Percentiles rank a stretch among this genome's conserved stretches.
Conservation (phyloP, 179 eudicot genomes). For the Amaranthus tricolor region DNA sequence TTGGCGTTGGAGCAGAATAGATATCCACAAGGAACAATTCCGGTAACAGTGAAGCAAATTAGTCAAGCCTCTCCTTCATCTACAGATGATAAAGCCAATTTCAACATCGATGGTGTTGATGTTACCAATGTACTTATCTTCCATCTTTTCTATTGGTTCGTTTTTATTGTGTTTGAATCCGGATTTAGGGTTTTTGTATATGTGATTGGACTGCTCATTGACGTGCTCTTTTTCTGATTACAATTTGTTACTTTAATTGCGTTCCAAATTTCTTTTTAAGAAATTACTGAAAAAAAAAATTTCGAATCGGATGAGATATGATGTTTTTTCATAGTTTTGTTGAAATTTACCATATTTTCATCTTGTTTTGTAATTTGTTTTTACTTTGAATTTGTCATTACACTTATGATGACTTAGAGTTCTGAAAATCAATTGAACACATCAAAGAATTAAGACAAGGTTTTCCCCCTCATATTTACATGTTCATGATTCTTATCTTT, state of each 20-base stretch:
- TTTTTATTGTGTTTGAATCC: neutral
- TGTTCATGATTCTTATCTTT: too few species aligned
- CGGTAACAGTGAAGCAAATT: conserved; percentile 71
- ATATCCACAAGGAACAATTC: conserved; percentile 46
- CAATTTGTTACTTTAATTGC: too few species aligned
- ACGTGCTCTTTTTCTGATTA: neutral
- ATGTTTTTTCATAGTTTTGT: too few species aligned
- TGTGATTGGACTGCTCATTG: neutral
- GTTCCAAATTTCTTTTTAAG: neutral
- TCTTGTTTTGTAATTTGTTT: too few species aligned
- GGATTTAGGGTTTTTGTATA: neutral
- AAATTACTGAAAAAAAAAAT: neutral
- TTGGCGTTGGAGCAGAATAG: conserved; percentile 43
- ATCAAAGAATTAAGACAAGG: too few species aligned
- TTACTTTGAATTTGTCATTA: too few species aligned
- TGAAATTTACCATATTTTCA: too few species aligned
- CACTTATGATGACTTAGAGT: too few species aligned
- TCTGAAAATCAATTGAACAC: too few species aligned
- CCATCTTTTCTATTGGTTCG: neutral
- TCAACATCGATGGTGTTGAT: conserved; percentile 53
- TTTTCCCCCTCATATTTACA: too few species aligned
- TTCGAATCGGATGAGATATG: neutral
- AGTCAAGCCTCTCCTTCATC: conserved; percentile 54
- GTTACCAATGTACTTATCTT: conserved; percentile 49
- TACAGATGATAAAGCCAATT: conserved; percentile 52